These are phyloP conservation scores for Ligustrum vulgare DNA, from an alignment of 257 asterid genomes.

Conservation along the genomic window DNA sequence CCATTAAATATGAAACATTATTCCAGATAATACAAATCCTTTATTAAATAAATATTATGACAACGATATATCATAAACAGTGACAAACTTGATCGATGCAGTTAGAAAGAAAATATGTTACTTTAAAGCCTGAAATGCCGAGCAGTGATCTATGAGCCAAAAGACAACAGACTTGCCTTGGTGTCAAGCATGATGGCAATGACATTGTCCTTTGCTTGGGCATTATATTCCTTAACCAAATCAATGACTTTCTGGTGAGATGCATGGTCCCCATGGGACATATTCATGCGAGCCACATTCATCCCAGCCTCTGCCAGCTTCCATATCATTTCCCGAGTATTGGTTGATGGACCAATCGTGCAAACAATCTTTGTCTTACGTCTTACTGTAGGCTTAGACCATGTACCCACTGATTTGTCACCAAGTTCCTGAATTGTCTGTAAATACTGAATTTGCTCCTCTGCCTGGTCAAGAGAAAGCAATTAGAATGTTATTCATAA, in stretches of 20 bases:
- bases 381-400: conserved; percentile 81
- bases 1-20: not conserved
- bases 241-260: conserved; percentile 98
- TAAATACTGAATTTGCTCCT: conserved; percentile 50
- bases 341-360: conserved; percentile 95
- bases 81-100: not conserved
- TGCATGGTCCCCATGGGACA: conserved; percentile 99
- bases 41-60: not conserved
- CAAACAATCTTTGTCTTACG: conserved; percentile 97
- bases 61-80: not conserved
- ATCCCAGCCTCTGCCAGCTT: conserved; percentile 98
- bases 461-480: conserved; percentile 41
- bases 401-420: conserved; percentile 52
- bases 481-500: conserved; percentile 10
- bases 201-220: conserved; percentile 86
- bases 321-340: conserved; percentile 95
- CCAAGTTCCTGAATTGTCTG: conserved; percentile 61
- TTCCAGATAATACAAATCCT: not conserved
- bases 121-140: not conserved
- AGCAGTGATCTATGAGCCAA: not conserved
- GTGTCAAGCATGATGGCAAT: conserved; percentile 99
- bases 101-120: not conserved
- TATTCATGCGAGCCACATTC: conserved; percentile 95
- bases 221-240: conserved; percentile 91
- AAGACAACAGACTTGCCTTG: conserved; percentile 56